Percentiles rank a stretch among this genome's conserved stretches.
These are phyloP conservation scores for Lodderomyces theae DNA, from an alignment of 1,139 yeast species.

Conservation along the genomic window DNA sequence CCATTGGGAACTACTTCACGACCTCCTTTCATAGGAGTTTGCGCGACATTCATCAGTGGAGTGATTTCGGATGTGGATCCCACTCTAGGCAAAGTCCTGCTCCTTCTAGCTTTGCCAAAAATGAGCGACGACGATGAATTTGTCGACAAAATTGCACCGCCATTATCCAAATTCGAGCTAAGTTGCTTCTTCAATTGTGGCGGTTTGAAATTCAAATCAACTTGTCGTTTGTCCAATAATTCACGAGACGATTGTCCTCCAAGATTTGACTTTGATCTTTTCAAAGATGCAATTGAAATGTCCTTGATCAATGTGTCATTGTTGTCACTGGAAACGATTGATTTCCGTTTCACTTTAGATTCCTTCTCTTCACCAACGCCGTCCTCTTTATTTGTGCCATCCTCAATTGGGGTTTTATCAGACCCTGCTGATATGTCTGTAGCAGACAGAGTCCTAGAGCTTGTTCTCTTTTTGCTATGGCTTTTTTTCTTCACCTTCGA, in stretches of 20 bases:
- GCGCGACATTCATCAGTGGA: not conserved
- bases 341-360: not conserved
- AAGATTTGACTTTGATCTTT: slow-evolving; percentile 43
- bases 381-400: not conserved
- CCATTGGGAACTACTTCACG: not conserved
- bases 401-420: not conserved
- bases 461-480: not conserved
- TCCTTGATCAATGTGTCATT: not conserved
- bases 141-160: not conserved
- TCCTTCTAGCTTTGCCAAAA: slow-evolving; percentile 28
- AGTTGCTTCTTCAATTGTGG: slow-evolving; percentile 5
- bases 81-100: slow-evolving; percentile 12
- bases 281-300: slow-evolving; percentile 31
- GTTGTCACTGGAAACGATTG: not conserved
- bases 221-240: slow-evolving; percentile 44
- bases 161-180: not conserved
- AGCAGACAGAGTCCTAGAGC: too few relatives aligned
- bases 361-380: not conserved
- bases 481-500: not conserved
- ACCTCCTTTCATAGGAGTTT: not conserved
- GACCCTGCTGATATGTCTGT: not conserved
- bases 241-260: slow-evolving; percentile 32
- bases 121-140: slow-evolving; percentile 16
- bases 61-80: slow-evolving; percentile 4
- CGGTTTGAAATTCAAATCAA: slow-evolving; percentile 31